phyloP scores from a whole-genome alignment of 2,329 filamentous ascomycete species.

The Thelonectria blattea region DNA sequence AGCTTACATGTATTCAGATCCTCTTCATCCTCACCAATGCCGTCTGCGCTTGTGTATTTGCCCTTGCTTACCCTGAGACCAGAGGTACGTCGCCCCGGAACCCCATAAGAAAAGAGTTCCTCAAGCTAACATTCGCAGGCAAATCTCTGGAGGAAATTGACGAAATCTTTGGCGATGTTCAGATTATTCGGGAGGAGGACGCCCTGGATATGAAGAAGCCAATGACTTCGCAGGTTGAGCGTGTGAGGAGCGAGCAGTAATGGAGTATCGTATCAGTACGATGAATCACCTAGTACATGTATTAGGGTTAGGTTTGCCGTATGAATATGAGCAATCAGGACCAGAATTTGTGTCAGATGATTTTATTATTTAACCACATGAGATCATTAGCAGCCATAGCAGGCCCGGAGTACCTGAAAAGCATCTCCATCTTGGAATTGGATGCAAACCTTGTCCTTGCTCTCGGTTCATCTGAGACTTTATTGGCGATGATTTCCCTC shows the following conservation, averaged over 20 bases:
- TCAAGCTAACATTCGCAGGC: conserved; percentile 34
- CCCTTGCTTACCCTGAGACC: conserved; percentile 46
- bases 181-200: conserved; percentile 34
- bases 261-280: background rate
- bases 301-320: too few species aligned
- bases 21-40: conserved; percentile 48
- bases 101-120: rapidly evolving
- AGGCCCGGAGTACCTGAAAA: too few species aligned
- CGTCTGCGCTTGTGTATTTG: conserved; percentile 44
- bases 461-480: too few species aligned
- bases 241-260: background rate
- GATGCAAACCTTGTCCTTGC: too few species aligned
- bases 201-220: conserved; percentile 30
- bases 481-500: too few species aligned
- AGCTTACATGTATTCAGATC: conserved; percentile 35
- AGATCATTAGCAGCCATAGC: too few species aligned
- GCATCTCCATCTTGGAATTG: too few species aligned
- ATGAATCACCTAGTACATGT: background rate
- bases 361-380: too few species aligned
- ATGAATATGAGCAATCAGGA: too few species aligned
- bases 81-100: conserved; percentile 33
- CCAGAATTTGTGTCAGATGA: too few species aligned
- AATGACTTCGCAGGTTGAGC: conserved; percentile 9
- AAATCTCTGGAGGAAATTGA: conserved; percentile 50
- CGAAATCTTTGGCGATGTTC: conserved; percentile 48